Evolutionary conservation across 1,139 yeast genomes (phyloP).

Genomic region (Debaryomyces coudertii): DNA sequence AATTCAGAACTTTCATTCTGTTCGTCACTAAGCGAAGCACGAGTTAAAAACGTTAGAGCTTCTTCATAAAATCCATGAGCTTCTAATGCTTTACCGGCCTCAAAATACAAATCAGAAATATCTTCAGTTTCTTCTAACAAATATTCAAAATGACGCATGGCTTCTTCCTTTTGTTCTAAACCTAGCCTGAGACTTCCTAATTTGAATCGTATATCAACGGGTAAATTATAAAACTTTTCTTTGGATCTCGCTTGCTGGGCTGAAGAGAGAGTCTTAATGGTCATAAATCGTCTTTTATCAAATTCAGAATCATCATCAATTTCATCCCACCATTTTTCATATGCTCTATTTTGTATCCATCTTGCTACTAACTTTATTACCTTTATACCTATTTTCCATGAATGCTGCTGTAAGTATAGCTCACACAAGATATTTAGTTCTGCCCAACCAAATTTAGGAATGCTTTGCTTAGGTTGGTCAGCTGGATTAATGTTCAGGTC

Average conservation of each 20-base stretch:
- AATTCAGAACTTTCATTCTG: conserved; percentile 50
- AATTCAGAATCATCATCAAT: conserved; percentile 77
- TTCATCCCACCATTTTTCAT: conserved; percentile 86
- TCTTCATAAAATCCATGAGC: conserved; percentile 69
- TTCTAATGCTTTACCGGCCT: conserved; percentile 76
- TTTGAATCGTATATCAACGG: conserved; percentile 85
- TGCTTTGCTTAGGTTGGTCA: conserved; percentile 29
- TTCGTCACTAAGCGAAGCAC: conserved; percentile 55
- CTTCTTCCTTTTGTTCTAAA: conserved; percentile 66
- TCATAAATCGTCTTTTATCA: conserved; percentile 53
- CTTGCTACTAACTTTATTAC: conserved; percentile 73
- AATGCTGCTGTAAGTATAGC: conserved; percentile 67
- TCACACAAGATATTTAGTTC: conserved; percentile 84
- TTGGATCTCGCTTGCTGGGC: conserved; percentile 28
- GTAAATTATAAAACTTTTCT: conserved; percentile 52
- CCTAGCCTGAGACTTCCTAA: conserved; percentile 75
- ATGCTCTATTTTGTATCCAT: conserved; percentile 75
- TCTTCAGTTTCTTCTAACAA: conserved; percentile 62
- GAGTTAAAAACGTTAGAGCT: conserved; percentile 67
- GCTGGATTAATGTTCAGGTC: conserved; percentile 53
- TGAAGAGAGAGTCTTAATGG: conserved; percentile 20
- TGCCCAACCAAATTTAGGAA: conserved; percentile 77
- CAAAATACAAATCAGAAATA: conserved; percentile 72
- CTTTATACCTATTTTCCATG: conserved; percentile 61
- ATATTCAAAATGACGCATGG: conserved; percentile 61